A percentile compares a stretch with the other conserved stretches of the same genome.
These are phyloP conservation scores for Colletotrichum endophyticum DNA, from an alignment of 2,329 filamentous ascomycete species.

Conservation along the genomic window DNA sequence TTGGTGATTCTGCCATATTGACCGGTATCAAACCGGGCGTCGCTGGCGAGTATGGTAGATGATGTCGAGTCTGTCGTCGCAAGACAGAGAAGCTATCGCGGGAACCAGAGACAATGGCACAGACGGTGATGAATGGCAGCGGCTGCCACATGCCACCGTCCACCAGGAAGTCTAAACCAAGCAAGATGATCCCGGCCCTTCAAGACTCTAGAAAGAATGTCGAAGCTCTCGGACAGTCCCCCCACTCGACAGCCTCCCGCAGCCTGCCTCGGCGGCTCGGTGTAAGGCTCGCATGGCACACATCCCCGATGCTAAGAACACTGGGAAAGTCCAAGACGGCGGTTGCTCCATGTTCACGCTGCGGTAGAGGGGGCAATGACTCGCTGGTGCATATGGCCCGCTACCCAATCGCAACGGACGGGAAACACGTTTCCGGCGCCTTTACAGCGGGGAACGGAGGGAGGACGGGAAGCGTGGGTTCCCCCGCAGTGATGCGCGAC, in stretches of 20 bases:
- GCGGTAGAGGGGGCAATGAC: not conserved
- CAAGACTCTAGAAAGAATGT: not conserved
- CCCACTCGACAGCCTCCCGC: not conserved
- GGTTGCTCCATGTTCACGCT: not conserved
- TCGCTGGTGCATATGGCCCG: not conserved
- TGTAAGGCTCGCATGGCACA: not conserved
- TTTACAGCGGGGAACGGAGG: not conserved
- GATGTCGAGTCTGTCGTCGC: not conserved
- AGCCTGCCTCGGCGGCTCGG: not conserved
- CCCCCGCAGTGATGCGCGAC: not conserved
- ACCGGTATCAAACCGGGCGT: not conserved
- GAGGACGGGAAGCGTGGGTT: not conserved
- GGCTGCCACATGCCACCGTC: not conserved
- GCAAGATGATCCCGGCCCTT: not conserved
- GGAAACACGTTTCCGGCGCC: not conserved
- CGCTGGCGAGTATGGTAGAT: not conserved
- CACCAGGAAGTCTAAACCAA: not conserved
- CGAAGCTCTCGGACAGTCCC: not conserved
- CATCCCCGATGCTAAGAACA: not conserved
- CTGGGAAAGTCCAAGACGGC: not conserved
- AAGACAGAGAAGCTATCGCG: not conserved
- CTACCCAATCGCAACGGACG: not conserved
- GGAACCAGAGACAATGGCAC: not conserved
- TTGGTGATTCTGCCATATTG: conserved; percentile 22
- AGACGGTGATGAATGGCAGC: not conserved